A percentile compares a stretch with the other conserved stretches of the same genome.
Evolutionary conservation across 2,329 filamentous ascomycete genomes (phyloP).

Genomic region (Colletotrichum tropicicola): DNA sequence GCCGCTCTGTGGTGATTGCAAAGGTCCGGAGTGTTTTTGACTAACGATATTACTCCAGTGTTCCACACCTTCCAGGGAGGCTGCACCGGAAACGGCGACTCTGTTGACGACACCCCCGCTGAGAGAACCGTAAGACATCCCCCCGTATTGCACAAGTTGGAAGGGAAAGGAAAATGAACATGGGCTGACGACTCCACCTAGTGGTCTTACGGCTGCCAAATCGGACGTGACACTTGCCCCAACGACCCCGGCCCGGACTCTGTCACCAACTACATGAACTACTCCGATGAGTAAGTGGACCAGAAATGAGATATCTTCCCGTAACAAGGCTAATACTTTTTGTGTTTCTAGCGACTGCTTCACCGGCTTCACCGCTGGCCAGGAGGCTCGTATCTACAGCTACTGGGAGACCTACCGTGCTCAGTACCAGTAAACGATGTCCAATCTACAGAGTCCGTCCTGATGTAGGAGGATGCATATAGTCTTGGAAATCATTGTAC

Average conservation of each 20-base stretch:
- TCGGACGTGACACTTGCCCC: constrained; percentile 45
- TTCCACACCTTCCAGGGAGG: constrained; percentile 55
- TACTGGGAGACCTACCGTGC: constrained; percentile 39
- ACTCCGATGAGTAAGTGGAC: constrained; percentile 48
- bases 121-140: too few relatives aligned
- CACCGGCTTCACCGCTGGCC: constrained; percentile 52
- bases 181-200: too few relatives aligned
- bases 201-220: constrained; percentile 44
- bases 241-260: constrained; percentile 40
- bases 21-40: too few relatives aligned
- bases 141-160: too few relatives aligned
- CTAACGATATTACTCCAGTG: constrained; percentile 33
- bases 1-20: background rate
- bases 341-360: constrained; percentile 47
- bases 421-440: background rate
- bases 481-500: too few relatives aligned
- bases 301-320: background rate
- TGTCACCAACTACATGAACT: constrained; percentile 50
- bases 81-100: constrained; percentile 47
- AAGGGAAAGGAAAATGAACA: too few relatives aligned
- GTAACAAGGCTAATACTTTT: too few relatives aligned
- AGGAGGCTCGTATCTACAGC: constrained; percentile 44
- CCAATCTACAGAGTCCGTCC: too few relatives aligned
- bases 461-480: background rate
- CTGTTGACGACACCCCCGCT: constrained; percentile 50